A percentile compares a stretch with the other conserved stretches of the same genome.
phyloP scores from a whole-genome alignment of 2,329 filamentous ascomycete genomes.

The Aspergillus sp. region DNA sequence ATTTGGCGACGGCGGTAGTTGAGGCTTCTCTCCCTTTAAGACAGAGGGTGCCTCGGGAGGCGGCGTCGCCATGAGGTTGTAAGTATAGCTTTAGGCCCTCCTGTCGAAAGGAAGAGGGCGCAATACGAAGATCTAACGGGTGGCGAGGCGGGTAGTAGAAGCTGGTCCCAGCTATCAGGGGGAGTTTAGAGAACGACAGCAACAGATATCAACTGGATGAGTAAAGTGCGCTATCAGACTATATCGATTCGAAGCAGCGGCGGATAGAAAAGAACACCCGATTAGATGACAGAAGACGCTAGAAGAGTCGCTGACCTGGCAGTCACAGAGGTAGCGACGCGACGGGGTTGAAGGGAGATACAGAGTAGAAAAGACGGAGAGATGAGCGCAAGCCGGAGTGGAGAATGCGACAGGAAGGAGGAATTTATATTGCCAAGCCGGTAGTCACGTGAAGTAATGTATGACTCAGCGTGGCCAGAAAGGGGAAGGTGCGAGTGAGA shows the following conservation, averaged over 20 bases:
- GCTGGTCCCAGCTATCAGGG: conserved; percentile 30
- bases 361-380: conserved; percentile 25
- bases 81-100: conserved; percentile 25
- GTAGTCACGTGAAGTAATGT: conserved; percentile 42
- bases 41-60: conserved; percentile 45
- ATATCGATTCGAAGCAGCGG: conserved; percentile 33
- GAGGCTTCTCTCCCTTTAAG: conserved; percentile 48
- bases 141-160: conserved; percentile 25
- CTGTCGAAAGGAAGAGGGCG: conserved; percentile 24
- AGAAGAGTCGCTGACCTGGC: conserved; percentile 25
- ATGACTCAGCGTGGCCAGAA: conserved; percentile 31
- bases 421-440: conserved; percentile 49
- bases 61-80: conserved; percentile 46
- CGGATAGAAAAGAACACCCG: conserved; percentile 25
- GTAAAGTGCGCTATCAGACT: conserved; percentile 39
- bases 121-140: conserved; percentile 34
- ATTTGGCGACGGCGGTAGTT: conserved; percentile 42
- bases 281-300: conserved; percentile 34
- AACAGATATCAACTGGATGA: conserved; percentile 39
- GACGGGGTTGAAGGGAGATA: conserved; percentile 28
- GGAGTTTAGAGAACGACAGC: conserved; percentile 30
- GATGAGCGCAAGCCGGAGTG: conserved; percentile 36
- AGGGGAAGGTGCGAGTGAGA: conserved; percentile 17
- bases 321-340: conserved; percentile 26
- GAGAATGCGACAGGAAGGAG: conserved; percentile 45